A percentile compares a stretch with the other conserved stretches of the same genome.
Evolutionary conservation across 2,329 filamentous ascomycete species (phyloP).

Genomic region (Xylariaceae sp.): DNA sequence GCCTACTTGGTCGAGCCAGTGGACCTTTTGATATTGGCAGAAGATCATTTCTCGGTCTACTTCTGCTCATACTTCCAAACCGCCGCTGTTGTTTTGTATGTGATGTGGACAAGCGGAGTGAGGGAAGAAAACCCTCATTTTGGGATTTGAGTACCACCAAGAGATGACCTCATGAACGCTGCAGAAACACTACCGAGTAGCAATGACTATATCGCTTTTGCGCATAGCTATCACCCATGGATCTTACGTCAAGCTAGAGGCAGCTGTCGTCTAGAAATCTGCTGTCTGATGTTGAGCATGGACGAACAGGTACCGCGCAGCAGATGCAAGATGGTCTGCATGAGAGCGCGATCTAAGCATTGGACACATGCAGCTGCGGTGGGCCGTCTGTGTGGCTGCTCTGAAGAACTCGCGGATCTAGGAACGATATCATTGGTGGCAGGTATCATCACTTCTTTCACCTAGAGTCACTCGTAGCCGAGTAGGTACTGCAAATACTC

Average conservation of each 20-base stretch:
- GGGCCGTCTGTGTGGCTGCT: constrained; percentile 3
- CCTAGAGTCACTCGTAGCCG: background rate
- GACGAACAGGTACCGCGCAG: background rate
- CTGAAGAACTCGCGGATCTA: constrained; percentile 1
- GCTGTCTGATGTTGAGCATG: no score
- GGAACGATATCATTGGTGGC: constrained; percentile 8
- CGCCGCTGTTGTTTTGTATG: no score
- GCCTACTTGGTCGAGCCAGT: constrained; percentile 1
- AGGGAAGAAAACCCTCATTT: no score
- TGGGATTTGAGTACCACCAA: no score
- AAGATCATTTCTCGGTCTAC: constrained; percentile 18
- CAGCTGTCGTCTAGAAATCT: no score
- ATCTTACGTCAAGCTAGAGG: no score
- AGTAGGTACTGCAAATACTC: background rate
- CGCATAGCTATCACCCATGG: no score
- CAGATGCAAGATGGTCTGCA: constrained; percentile 10
- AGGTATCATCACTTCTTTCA: background rate
- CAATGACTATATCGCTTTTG: no score
- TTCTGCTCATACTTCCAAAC: constrained; percentile 15
- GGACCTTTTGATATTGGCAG: constrained; percentile 1
- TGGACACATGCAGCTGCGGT: constrained; percentile 10
- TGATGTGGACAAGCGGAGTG: no score
- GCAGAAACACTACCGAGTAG: no score
- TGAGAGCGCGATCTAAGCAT: constrained; percentile 2
- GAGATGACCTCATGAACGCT: no score